Evolutionary conservation across 306 rosid species (phyloP).

Genomic region (Vicia faba): DNA sequence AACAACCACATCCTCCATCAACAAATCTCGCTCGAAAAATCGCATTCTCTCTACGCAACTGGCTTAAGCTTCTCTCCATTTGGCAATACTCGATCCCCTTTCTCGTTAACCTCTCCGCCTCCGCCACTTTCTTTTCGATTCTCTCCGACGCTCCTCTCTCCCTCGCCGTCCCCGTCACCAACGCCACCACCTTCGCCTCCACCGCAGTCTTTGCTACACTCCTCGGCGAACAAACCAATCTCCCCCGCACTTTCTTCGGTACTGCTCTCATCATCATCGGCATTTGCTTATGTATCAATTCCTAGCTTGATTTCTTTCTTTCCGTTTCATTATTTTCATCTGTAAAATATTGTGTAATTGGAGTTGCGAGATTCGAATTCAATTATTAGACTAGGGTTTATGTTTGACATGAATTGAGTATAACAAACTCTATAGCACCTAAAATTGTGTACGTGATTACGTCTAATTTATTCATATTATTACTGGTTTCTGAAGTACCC

Average conservation of each 20-base stretch:
- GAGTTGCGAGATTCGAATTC: background rate
- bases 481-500: too few species aligned
- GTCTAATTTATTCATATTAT: too few species aligned
- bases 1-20: slow-evolving; percentile 23
- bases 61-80: slow-evolving; percentile 74
- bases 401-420: background rate
- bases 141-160: slow-evolving; percentile 83
- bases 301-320: background rate
- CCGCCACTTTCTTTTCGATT: slow-evolving; percentile 83
- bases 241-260: slow-evolving; percentile 67
- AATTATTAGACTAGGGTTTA: slow-evolving; percentile 1
- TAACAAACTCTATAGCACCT: too few species aligned
- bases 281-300: slow-evolving; percentile 69
- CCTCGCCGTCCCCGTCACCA: slow-evolving; percentile 87
- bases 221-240: slow-evolving; percentile 66
- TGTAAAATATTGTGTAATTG: background rate
- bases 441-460: too few species aligned
- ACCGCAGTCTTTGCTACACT: slow-evolving; percentile 73
- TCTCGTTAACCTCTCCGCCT: slow-evolving; percentile 75
- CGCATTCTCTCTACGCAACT: slow-evolving; percentile 48
- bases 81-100: slow-evolving; percentile 90
- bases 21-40: slow-evolving; percentile 32
- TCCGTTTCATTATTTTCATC: background rate
- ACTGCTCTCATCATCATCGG: slow-evolving; percentile 70
- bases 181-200: slow-evolving; percentile 90